phyloP scores from a whole-genome alignment of 2,329 filamentous ascomycete species.

The Xylariaceae sp. region DNA sequence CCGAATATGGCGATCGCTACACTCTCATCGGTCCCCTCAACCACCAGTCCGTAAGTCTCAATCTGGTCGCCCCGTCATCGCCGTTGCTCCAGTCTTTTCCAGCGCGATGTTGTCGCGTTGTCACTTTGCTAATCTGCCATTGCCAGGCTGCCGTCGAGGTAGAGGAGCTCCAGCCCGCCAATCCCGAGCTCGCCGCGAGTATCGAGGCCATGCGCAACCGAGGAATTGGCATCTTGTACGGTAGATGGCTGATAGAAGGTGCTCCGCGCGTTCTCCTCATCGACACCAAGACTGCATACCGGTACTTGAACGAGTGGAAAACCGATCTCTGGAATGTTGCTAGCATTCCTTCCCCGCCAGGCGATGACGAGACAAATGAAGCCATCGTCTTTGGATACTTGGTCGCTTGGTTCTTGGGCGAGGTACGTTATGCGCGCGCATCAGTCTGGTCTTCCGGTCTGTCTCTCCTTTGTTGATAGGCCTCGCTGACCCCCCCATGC shows the following conservation, averaged over 20 bases:
- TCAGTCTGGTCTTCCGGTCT: not conserved
- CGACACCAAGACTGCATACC: slow-evolving; percentile 89
- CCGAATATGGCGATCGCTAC: slow-evolving; percentile 97
- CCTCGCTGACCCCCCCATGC: slow-evolving; percentile 17
- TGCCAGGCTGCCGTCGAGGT: slow-evolving; percentile 90
- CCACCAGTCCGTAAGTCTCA: slow-evolving; percentile 67
- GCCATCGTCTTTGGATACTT: slow-evolving; percentile 96
- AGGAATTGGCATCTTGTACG: slow-evolving; percentile 85
- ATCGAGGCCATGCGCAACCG: slow-evolving; percentile 91
- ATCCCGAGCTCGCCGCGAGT: slow-evolving; percentile 71
- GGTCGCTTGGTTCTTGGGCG: slow-evolving; percentile 95
- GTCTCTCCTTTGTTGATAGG: not conserved
- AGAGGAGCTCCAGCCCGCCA: slow-evolving; percentile 81
- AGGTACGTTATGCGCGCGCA: slow-evolving; percentile 53
- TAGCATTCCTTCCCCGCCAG: slow-evolving; percentile 86
- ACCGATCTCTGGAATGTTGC: slow-evolving; percentile 88
- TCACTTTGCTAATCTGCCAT: slow-evolving; percentile 1
- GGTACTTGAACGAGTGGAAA: slow-evolving; percentile 94
- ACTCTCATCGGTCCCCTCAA: slow-evolving; percentile 93
- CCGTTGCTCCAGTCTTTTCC: not conserved
- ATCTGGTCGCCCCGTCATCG: not conserved
- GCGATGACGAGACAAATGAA: slow-evolving; percentile 94
- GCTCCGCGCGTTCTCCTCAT: slow-evolving; percentile 90
- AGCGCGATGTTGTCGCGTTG: not conserved
- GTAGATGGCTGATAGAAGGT: slow-evolving; percentile 95